Evolutionary conservation across 2,329 filamentous ascomycete genomes (phyloP).

Genomic region (Aspergillus sp.): DNA sequence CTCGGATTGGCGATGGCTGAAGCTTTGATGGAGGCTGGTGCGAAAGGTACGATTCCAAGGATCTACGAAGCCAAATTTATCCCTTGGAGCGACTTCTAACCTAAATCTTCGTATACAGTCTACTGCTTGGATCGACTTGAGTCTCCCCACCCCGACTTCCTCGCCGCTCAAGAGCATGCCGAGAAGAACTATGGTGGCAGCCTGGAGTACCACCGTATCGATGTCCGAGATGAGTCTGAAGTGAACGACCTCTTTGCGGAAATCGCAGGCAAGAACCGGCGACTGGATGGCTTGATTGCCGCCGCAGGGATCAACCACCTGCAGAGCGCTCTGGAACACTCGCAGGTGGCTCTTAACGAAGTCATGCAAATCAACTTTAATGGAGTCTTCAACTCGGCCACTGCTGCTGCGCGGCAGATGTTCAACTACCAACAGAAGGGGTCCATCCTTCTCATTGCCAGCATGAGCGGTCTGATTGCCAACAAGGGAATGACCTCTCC

Average conservation of each 20-base stretch:
- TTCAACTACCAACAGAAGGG: slow-evolving; percentile 52
- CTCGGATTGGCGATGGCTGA: slow-evolving; percentile 50
- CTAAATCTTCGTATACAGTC: slow-evolving; percentile 33
- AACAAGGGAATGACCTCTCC: slow-evolving; percentile 50
- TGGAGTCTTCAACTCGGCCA: slow-evolving; percentile 52
- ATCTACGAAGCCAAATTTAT: not conserved
- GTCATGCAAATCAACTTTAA: slow-evolving; percentile 54
- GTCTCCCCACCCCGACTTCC: slow-evolving; percentile 49
- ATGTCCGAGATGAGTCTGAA: slow-evolving; percentile 46
- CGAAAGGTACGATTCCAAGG: slow-evolving; percentile 38
- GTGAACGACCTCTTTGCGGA: slow-evolving; percentile 39
- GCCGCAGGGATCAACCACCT: slow-evolving; percentile 49
- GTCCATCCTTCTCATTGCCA: slow-evolving; percentile 53
- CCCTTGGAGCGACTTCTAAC: not conserved
- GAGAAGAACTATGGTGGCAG: slow-evolving; percentile 40
- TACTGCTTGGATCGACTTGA: slow-evolving; percentile 51
- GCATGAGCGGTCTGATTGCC: slow-evolving; percentile 54
- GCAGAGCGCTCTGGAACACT: slow-evolving; percentile 44
- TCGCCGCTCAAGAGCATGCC: slow-evolving; percentile 40
- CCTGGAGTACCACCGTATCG: slow-evolving; percentile 51
- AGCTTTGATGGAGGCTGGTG: slow-evolving; percentile 51
- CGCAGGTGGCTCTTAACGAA: slow-evolving; percentile 43
- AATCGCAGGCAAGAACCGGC: slow-evolving; percentile 38
- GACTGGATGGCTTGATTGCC: slow-evolving; percentile 46
- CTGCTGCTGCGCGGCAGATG: slow-evolving; percentile 52